These are phyloP conservation scores for Phaeoacremonium minimum DNA, from an alignment of 2,329 filamentous ascomycete species.

Conservation along the genomic window DNA sequence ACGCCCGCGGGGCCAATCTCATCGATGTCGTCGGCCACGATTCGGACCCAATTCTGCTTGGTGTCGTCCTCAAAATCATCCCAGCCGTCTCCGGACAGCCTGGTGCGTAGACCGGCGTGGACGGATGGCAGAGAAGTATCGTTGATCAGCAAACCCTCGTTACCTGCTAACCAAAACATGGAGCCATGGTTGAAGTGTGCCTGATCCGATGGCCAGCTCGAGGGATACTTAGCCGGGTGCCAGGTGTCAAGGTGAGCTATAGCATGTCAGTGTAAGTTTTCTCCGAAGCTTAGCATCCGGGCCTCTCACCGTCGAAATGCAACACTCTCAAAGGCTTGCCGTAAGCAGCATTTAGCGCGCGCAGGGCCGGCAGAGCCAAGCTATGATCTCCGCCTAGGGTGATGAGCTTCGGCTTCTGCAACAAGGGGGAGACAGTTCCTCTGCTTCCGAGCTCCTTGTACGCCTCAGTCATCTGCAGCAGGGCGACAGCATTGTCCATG, in stretches of 20 bases:
- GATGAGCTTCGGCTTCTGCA: conserved; percentile 51
- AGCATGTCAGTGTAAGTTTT: no score
- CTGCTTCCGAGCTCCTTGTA: conserved; percentile 62
- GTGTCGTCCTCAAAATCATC: conserved; percentile 69
- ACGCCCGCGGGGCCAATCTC: conserved; percentile 71
- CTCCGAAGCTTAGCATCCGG: no score
- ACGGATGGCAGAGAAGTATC: conserved; percentile 65
- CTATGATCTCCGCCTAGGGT: conserved; percentile 73
- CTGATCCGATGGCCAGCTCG: conserved; percentile 66
- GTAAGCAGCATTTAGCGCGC: conserved; percentile 60
- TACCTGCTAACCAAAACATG: conserved; percentile 86
- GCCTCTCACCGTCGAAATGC: conserved; percentile 65
- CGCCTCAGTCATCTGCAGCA: conserved; percentile 79
- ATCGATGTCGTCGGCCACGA: conserved; percentile 84
- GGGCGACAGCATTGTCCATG: conserved; percentile 78
- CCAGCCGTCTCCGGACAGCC: conserved; percentile 62
- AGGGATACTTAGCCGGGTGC: conserved; percentile 77
- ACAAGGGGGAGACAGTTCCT: conserved; percentile 23
- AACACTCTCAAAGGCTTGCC: conserved; percentile 62
- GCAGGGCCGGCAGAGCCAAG: conserved; percentile 63
- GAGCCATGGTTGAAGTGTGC: conserved; percentile 81
- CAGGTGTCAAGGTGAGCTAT: conserved; percentile 73
- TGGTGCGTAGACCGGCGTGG: conserved; percentile 78
- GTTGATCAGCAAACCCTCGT: conserved; percentile 75
- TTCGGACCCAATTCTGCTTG: conserved; percentile 72